Conservation (phyloP, 257 asterid species). For the Fraxinus quadrangulata region DNA sequence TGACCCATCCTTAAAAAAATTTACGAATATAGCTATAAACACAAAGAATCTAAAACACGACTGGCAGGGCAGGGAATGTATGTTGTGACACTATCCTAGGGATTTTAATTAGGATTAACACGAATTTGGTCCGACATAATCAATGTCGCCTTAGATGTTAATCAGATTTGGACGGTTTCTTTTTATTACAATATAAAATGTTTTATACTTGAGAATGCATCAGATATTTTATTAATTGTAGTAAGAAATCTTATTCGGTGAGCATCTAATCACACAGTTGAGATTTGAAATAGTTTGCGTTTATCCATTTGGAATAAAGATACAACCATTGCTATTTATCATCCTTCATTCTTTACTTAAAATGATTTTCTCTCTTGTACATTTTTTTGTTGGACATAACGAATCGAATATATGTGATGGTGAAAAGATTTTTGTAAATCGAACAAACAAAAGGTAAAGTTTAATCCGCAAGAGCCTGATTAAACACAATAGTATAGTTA, state of each 20-base stretch:
- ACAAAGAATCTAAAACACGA: neutral
- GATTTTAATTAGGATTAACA: slow-evolving; percentile 1
- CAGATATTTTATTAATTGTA: neutral
- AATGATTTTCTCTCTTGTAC: neutral
- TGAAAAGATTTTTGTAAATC: no score
- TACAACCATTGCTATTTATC: neutral
- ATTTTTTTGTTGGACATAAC: no score
- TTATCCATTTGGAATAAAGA: slow-evolving; percentile 2
- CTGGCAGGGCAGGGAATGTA: neutral
- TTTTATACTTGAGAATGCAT: neutral
- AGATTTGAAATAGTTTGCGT: neutral
- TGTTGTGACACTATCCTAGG: neutral
- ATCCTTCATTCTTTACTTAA: neutral
- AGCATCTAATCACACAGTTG: neutral
- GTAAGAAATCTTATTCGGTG: neutral
- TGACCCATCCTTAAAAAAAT: no score
- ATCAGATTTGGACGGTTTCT: neutral
- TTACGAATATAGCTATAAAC: neutral
- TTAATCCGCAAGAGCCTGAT: no score
- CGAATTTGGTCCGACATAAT: neutral
- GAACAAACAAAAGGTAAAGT: no score
- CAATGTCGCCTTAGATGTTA: neutral
- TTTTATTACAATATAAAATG: neutral
- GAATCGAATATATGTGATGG: no score
- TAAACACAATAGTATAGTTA: no score